These are phyloP conservation scores for Quercus berberidifolia DNA, from an alignment of 306 rosid genomes.

Conservation along the genomic window DNA sequence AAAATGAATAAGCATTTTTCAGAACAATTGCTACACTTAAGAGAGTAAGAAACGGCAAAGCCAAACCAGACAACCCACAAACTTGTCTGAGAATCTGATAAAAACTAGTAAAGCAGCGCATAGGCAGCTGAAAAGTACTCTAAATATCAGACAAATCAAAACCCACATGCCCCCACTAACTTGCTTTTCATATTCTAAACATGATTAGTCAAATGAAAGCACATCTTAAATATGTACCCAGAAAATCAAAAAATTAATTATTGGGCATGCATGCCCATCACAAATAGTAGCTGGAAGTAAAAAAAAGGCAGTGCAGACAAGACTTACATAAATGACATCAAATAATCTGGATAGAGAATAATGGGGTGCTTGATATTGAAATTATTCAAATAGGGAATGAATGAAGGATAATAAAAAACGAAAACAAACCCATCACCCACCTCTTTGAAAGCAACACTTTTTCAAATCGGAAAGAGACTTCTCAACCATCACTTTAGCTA, in stretches of 20 bases:
- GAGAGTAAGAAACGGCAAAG: conserved; percentile 5
- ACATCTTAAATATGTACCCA: background rate
- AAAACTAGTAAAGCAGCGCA: conserved; percentile 1
- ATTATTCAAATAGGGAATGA: conserved; percentile 27
- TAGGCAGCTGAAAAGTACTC: background rate
- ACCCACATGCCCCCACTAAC: background rate
- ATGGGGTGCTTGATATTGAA: conserved; percentile 17
- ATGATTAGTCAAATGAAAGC: background rate
- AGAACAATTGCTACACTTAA: conserved; percentile 11
- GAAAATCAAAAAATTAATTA: conserved; percentile 3
- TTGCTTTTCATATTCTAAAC: background rate
- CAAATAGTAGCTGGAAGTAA: conserved; percentile 16
- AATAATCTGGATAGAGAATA: conserved; percentile 34
- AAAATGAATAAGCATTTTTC: conserved; percentile 1
- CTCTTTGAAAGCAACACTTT: conserved; percentile 47
- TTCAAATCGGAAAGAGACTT: conserved; percentile 51
- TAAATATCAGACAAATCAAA: background rate
- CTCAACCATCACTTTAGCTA: conserved; percentile 34
- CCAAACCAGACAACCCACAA: conserved; percentile 17
- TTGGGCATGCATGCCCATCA: background rate
- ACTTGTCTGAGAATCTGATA: conserved; percentile 13
- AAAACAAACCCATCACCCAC: conserved; percentile 29
- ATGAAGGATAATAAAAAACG: conserved; percentile 25
- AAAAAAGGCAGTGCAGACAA: conserved; percentile 22
- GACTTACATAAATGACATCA: conserved; percentile 17